Conservation (phyloP, 2,329 filamentous ascomycete genomes). For the Biscogniauxia mediterranea region DNA sequence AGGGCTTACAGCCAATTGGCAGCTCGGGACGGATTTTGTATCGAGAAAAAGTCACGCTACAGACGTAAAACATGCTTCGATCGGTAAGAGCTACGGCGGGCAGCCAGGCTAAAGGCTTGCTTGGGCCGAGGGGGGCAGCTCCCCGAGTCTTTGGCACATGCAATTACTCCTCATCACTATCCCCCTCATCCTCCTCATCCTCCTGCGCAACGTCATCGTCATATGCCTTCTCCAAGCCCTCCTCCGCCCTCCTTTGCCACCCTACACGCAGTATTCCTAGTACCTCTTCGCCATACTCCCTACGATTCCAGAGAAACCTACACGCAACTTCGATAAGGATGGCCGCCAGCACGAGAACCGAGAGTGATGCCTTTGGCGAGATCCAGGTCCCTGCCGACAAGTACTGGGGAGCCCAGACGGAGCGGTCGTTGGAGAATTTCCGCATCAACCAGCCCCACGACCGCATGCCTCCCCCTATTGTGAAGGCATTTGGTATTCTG, state of each 20-base stretch:
- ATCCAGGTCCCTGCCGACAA: constrained; percentile 87
- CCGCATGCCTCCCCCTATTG: constrained; percentile 90
- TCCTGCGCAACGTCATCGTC: constrained; percentile 19
- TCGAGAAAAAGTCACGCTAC: not conserved
- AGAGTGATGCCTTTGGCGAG: constrained; percentile 97
- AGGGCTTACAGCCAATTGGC: not conserved
- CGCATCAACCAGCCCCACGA: constrained; percentile 99
- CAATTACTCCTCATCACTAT: constrained; percentile 25
- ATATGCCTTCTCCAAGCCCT: constrained; percentile 16
- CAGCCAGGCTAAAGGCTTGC: constrained; percentile 31
- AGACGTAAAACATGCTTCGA: constrained; percentile 33
- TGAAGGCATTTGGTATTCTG: constrained; percentile 92
- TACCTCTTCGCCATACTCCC: constrained; percentile 18
- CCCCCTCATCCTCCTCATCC: constrained; percentile 20
- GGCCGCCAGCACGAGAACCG: constrained; percentile 66
- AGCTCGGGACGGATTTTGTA: not conserved
- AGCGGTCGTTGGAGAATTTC: constrained; percentile 96
- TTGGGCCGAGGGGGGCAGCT: constrained; percentile 37
- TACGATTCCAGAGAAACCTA: constrained; percentile 36
- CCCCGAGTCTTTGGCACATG: constrained; percentile 37
- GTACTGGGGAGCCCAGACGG: constrained; percentile 98
- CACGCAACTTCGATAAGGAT: constrained; percentile 49
- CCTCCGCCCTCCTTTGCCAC: constrained; percentile 7
- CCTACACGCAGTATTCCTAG: constrained; percentile 5
- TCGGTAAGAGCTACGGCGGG: constrained; percentile 35